Evolutionary conservation across 2,329 filamentous ascomycete genomes (phyloP), one percentile per base, ranked within the genome.

Genomic region (Ophidiomyces ophidiicola): DNA sequence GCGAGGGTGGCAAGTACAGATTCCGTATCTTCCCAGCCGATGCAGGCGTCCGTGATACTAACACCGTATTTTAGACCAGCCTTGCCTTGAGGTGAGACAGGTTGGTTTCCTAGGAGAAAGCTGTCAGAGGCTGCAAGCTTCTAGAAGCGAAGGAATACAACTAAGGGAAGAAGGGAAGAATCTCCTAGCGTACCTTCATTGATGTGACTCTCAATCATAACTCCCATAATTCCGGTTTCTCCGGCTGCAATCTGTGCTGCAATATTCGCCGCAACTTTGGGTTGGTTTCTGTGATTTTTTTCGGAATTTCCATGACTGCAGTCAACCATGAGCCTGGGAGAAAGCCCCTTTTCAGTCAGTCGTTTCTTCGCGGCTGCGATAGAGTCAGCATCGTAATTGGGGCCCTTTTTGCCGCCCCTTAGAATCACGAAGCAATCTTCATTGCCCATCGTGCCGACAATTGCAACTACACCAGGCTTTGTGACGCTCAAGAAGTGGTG

Each of bases 171-270:
- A 15, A 8, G 25, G 36, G 23, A 57, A n/a, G n/a, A n/a, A n/a
- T n/a, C n/a, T n/a, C n/a, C n/a, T n/a, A n/a, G n/a, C 70, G 54
- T 60, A 81, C 82, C 87, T 67, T 94, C 88, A 54, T 88, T 81
- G 65, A 96, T 92, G 62, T 96, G 83, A 62, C 83, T 92, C 70
- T 98, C 90, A 54, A 98, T 93, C 90, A 98, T 98, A 44, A 96
- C 84, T 53, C 90, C 90, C 76, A 94, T 88, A 55, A 98, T 90
- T 34, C 70, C 80, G 2, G 73, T 72, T 67, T 96, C 88, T 24
- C 90, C 90, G 42, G 72, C 75, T 39, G 79, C 71, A 44, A 98
- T 82, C 66, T 98, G 90, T 54, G 82, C 78, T 1, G 83, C 86
- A 42, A 98, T 61, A 7, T 70, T 74, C 36, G 76, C 78, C 3